phyloP scores from a whole-genome alignment of 345 rosid genomes.

The Populus ilicifolia region DNA sequence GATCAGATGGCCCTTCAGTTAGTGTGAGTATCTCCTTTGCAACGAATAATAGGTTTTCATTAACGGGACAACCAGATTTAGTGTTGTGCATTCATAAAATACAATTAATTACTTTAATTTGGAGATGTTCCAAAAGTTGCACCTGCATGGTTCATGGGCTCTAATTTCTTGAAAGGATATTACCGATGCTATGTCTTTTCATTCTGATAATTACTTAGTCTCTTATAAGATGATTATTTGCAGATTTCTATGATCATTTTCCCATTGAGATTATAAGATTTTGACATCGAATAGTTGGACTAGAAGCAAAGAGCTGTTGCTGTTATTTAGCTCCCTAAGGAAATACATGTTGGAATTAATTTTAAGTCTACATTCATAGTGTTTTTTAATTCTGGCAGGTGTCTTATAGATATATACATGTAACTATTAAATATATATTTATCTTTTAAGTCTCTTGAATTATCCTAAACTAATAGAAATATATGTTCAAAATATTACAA shows the following conservation, averaged over 20 bases:
- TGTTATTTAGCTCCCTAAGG: neutral
- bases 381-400: too few relatives aligned
- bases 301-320: neutral
- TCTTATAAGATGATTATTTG: too few relatives aligned
- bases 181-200: neutral
- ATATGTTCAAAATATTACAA: too few relatives aligned
- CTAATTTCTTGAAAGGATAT: neutral
- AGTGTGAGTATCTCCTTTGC: slow-evolving; percentile 44
- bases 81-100: too few relatives aligned
- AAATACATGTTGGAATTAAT: neutral
- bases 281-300: neutral
- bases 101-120: neutral
- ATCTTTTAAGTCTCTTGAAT: too few relatives aligned
- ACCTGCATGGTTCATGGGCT: neutral
- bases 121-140: neutral
- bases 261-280: neutral
- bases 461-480: too few relatives aligned
- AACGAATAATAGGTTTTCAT: neutral
- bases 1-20: slow-evolving; percentile 83
- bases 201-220: neutral
- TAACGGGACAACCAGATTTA: too few relatives aligned
- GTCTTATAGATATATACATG: too few relatives aligned
- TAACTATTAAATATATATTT: too few relatives aligned
- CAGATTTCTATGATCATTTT: too few relatives aligned
- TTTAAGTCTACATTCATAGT: too few relatives aligned